Base-by-base conservation (phyloP, 768 basidiomycete genomes). In the Gymnopilus dilepis region DNA sequence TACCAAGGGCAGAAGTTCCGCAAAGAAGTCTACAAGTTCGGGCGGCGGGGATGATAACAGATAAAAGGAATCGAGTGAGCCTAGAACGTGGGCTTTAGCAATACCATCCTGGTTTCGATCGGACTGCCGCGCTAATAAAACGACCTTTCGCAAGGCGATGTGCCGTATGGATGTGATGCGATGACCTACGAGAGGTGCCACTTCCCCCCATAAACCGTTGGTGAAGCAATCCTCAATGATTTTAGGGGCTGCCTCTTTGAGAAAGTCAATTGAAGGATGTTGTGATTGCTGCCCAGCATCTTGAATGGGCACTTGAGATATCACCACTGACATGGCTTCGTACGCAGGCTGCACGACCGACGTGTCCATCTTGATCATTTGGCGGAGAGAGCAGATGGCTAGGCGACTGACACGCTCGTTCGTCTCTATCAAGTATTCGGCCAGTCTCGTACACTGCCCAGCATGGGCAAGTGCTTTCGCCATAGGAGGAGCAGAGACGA, bases 1-100 rank as follows among this genome's bases (percentile, higher is more conserved):
- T 53, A 53, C 52, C 52, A 53, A 53, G 34, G 52, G 52, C 24
- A 53, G n/a, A 5, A 53, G 52, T 37, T 53, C 52, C 34, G 33
- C 33, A 1, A 53, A 53, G 34, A 53, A 53, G 11, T 53, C 52
- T 11, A 53, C 52, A 2, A 37, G 8, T 11, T 53, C 52, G 2
- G 33, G 19, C 11, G 52, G 52, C 24, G 52, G 52, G 2, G 52
- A 53, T 6, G 52, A 37, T 15, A 19, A 22, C 21, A 37, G 33
- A 19, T 53, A 53, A 30, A 37, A 53, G 12, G 22, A 4, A 34
- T 24, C 33, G 12, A 53, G 24, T 1, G 33, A 11, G 12, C 37
- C 52, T 15, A 53, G 21, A 38, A 53, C 38, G 34, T 38, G 31
- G 12, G 33, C 52, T 17, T 53, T 34, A 34, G 21, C 52, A 17